phyloP scores from a whole-genome alignment of 768 basidiomycete genomes.

The Leccinellum luteum region DNA sequence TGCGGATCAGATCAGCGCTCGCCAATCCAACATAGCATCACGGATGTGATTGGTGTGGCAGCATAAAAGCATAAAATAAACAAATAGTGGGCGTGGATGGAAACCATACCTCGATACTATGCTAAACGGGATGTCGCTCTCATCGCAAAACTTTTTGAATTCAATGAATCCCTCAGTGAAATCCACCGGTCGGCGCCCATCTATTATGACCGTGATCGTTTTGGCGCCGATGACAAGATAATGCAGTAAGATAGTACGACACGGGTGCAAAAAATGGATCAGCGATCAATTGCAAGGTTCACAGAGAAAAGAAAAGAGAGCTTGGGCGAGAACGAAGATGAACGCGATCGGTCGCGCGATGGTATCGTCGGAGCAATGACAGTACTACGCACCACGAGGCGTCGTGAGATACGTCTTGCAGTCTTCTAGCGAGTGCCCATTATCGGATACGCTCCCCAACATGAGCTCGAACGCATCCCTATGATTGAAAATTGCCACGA shows the following conservation, averaged over 20 bases:
- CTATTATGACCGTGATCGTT: slow-evolving; percentile 7
- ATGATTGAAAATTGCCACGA: slow-evolving; percentile 14
- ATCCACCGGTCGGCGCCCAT: slow-evolving; percentile 10
- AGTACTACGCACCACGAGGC: slow-evolving; percentile 44
- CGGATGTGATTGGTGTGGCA: slow-evolving; percentile 10
- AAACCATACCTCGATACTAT: slow-evolving; percentile 83
- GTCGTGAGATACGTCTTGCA: slow-evolving; percentile 75
- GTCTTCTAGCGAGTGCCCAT: slow-evolving; percentile 79
- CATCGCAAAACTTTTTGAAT: slow-evolving; percentile 84
- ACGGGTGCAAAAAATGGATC: not conserved
- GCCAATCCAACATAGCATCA: not conserved
- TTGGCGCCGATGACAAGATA: not conserved
- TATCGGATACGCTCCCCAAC: slow-evolving; percentile 73
- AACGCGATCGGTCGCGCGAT: not conserved
- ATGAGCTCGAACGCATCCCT: slow-evolving; percentile 89
- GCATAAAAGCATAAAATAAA: not conserved
- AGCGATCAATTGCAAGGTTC: not conserved
- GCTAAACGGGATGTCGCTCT: slow-evolving; percentile 78
- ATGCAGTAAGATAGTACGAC: not conserved
- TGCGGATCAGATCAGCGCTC: slow-evolving; percentile 28
- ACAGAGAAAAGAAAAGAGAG: not conserved
- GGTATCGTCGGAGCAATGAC: not conserved
- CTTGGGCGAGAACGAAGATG: not conserved
- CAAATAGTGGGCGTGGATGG: not conserved
- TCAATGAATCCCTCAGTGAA: slow-evolving; percentile 66